These are phyloP conservation scores for Fusarium concolor DNA, from an alignment of 2,329 filamentous ascomycete genomes.

Conservation along the genomic window DNA sequence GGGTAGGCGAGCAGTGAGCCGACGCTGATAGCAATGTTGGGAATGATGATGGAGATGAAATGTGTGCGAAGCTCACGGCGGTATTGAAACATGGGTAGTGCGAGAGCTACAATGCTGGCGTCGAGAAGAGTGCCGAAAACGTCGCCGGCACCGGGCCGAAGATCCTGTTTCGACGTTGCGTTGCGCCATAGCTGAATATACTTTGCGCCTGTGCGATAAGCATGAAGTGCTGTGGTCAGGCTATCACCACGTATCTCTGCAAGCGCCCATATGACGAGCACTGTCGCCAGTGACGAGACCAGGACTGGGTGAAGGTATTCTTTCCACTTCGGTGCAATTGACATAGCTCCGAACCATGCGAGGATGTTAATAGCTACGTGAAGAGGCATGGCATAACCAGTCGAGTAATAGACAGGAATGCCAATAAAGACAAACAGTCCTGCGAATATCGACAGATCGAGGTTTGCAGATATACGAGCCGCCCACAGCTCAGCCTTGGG, in stretches of 20 bases:
- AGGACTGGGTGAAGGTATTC: constrained; percentile 69
- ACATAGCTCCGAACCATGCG: constrained; percentile 62
- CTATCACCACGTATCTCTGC: constrained; percentile 57
- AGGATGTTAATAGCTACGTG: constrained; percentile 62
- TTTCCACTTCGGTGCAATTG: constrained; percentile 61
- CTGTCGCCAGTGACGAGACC: constrained; percentile 64
- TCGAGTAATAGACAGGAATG: constrained; percentile 65
- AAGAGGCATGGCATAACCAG: constrained; percentile 63
- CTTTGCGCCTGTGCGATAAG: constrained; percentile 64
- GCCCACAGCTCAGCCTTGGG: constrained; percentile 64
- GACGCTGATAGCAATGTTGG: constrained; percentile 63
- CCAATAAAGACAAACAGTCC: constrained; percentile 62
- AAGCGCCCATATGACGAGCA: constrained; percentile 65
- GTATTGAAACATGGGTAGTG: constrained; percentile 71
- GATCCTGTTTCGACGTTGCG: constrained; percentile 29
- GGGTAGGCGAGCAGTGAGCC: constrained; percentile 69
- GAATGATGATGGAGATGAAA: constrained; percentile 65
- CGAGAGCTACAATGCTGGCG: constrained; percentile 68
- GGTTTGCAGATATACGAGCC: constrained; percentile 56
- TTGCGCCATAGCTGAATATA: constrained; percentile 65
- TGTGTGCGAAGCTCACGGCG: constrained; percentile 65
- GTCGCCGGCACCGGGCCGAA: constrained; percentile 66
- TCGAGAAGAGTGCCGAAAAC: constrained; percentile 66
- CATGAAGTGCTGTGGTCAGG: constrained; percentile 56
- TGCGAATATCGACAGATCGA: constrained; percentile 60